Evolutionary conservation across 257 asterid species (phyloP).

Genomic region (Coffea canephora): DNA sequence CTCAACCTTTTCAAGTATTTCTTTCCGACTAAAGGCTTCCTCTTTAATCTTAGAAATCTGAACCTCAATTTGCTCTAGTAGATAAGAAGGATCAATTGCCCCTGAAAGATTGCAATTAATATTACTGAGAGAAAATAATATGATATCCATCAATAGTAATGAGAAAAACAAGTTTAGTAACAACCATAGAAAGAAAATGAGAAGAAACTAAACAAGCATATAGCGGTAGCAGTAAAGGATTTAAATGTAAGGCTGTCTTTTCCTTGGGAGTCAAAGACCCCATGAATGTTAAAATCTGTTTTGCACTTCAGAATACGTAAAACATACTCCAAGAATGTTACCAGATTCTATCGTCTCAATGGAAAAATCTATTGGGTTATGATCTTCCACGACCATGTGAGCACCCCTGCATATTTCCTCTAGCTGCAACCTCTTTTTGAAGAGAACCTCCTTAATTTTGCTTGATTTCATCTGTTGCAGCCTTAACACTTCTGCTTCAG

Average conservation of each 20-base stretch:
- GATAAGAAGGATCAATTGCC: conserved; percentile 50
- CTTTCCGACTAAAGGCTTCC: conserved; percentile 76
- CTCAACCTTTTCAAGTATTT: conserved; percentile 80
- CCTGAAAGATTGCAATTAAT: conserved; percentile 43
- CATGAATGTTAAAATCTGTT: background rate
- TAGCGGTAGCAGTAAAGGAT: background rate
- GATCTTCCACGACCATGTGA: conserved; percentile 63
- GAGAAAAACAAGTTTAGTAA: background rate
- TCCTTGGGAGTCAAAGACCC: background rate
- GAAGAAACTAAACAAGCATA: background rate
- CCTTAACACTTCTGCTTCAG: conserved; percentile 70
- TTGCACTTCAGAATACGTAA: background rate
- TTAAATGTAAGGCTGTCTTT: no score
- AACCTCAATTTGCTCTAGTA: conserved; percentile 68
- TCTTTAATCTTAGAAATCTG: conserved; percentile 66
- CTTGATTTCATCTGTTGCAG: conserved; percentile 64
- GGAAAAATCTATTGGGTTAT: conserved; percentile 38
- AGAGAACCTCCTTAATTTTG: conserved; percentile 77
- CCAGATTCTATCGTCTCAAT: conserved; percentile 73
- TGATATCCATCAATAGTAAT: background rate
- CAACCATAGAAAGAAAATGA: background rate
- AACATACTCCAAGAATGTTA: conserved; percentile 16
- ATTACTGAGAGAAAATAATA: background rate
- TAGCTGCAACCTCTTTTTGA: conserved; percentile 57
- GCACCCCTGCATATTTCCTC: conserved; percentile 70